Evolutionary conservation across 257 asterid species (phyloP).

Genomic region (Solanum microdontum): DNA sequence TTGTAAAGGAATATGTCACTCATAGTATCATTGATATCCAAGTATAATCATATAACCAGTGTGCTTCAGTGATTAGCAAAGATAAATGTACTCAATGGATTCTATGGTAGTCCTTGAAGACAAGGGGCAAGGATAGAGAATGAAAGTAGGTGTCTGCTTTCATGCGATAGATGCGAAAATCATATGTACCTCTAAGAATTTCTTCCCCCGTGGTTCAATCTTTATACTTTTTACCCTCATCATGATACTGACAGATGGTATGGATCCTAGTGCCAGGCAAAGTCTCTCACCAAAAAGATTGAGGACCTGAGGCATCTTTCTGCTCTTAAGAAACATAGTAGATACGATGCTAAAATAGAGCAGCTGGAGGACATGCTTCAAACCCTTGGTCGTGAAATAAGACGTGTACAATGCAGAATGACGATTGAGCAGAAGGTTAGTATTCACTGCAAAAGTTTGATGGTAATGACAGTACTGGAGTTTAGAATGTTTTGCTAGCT

Average conservation of each 20-base stretch:
- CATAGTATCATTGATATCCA: not conserved
- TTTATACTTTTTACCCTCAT: not conserved
- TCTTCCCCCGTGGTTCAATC: not conserved
- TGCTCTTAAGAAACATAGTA: constrained; percentile 3
- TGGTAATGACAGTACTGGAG: not conserved
- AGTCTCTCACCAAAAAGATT: constrained; percentile 38
- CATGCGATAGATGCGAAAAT: not conserved
- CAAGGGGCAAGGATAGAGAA: not conserved
- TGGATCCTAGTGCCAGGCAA: constrained; percentile 42
- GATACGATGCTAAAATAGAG: constrained; percentile 32
- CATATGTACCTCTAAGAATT: not conserved
- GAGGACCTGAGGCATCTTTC: constrained; percentile 38
- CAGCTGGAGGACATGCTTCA: constrained; percentile 44
- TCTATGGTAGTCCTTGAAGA: not conserved
- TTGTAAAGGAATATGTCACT: not conserved
- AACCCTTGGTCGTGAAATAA: constrained; percentile 38
- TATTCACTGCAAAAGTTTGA: not conserved
- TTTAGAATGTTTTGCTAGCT: not conserved
- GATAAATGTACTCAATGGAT: not conserved
- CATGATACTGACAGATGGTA: not conserved
- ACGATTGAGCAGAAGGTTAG: constrained; percentile 56
- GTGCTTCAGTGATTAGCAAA: not conserved
- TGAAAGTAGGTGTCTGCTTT: not conserved
- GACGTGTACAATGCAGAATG: constrained; percentile 31
- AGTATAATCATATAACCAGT: not conserved